These are phyloP conservation scores for Yamadazyma olivae DNA, from an alignment of 805 yeast species.

Conservation along the genomic window DNA sequence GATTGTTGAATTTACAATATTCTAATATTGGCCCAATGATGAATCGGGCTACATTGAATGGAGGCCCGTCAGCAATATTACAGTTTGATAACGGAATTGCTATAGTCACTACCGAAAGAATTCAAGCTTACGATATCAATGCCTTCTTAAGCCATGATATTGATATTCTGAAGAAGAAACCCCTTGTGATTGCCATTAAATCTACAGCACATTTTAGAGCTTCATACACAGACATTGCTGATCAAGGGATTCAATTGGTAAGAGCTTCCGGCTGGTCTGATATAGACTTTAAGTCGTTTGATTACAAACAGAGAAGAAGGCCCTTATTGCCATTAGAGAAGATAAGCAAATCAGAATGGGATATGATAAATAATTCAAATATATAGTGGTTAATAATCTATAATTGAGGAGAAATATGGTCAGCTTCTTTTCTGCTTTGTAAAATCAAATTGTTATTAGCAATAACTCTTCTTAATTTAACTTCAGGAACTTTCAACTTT, in stretches of 20 bases:
- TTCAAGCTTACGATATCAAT: constrained; percentile 7
- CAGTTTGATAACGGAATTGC: constrained; percentile 1
- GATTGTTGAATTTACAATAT: background rate
- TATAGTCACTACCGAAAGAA: constrained; percentile 5
- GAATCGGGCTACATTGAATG: constrained; percentile 3
- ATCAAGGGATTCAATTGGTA: constrained; percentile 2
- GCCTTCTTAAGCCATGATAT: constrained; percentile 2
- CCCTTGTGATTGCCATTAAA: constrained; percentile 3
- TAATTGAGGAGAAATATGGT: too few species aligned
- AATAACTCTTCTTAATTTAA: constrained; percentile 8
- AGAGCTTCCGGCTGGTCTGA: constrained; percentile 5
- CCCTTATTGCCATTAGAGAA: constrained; percentile 3
- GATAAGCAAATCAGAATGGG: constrained; percentile 1
- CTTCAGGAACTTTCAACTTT: constrained; percentile 2
- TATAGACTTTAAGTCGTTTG: constrained; percentile 1
- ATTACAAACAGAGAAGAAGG: constrained; percentile 1
- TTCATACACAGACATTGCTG: constrained; percentile 5
- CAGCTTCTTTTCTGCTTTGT: background rate
- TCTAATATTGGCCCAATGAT: constrained; percentile 2
- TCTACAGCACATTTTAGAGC: constrained; percentile 7
- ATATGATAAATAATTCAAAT: too few species aligned
- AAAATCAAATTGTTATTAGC: background rate
- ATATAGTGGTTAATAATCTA: too few species aligned
- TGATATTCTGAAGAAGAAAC: constrained; percentile 2
- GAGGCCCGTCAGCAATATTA: constrained; percentile 1